Percentiles rank a stretch among this genome's conserved stretches.
Conservation (phyloP, 768 basidiomycete genomes). For the Tricholoma sp. region DNA sequence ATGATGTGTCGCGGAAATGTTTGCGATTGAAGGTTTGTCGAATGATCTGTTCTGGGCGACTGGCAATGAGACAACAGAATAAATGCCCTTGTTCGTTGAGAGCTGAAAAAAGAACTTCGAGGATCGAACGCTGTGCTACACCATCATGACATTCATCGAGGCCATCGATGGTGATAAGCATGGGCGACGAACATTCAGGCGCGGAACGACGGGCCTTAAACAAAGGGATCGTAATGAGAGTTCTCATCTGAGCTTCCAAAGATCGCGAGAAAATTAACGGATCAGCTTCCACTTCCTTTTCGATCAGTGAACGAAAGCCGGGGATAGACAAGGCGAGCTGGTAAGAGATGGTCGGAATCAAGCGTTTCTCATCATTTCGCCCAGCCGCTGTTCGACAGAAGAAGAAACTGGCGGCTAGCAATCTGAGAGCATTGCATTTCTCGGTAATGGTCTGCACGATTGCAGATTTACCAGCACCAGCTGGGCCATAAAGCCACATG, state of each 20-base stretch:
- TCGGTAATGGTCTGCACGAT: slow-evolving; percentile 20
- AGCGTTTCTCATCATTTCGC: slow-evolving; percentile 18
- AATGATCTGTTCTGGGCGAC: slow-evolving; percentile 1
- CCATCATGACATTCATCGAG: not conserved
- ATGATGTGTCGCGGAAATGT: not conserved
- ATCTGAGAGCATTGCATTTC: slow-evolving; percentile 10
- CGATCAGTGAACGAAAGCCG: not conserved
- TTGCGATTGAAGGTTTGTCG: not conserved
- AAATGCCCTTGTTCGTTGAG: not conserved
- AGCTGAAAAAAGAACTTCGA: not conserved
- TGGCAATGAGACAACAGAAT: not conserved
- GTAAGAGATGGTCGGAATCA: slow-evolving; percentile 27
- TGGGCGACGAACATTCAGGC: not conserved
- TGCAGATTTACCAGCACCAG: slow-evolving; percentile 20
- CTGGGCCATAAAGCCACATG: slow-evolving; percentile 10
- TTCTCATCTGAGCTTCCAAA: not conserved
- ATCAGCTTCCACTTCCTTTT: not conserved
- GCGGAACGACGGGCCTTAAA: too few relatives aligned
- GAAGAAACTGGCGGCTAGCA: slow-evolving; percentile 28
- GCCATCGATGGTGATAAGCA: not conserved
- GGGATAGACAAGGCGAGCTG: slow-evolving; percentile 17
- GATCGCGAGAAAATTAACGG: not conserved
- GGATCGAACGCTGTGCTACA: not conserved
- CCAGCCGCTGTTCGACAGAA: slow-evolving; percentile 25
- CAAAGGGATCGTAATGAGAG: not conserved